Percentiles rank a stretch among this genome's conserved stretches.
phyloP scores from a whole-genome alignment of 139 green algal genomes.

The Tetraselmis chui region DNA sequence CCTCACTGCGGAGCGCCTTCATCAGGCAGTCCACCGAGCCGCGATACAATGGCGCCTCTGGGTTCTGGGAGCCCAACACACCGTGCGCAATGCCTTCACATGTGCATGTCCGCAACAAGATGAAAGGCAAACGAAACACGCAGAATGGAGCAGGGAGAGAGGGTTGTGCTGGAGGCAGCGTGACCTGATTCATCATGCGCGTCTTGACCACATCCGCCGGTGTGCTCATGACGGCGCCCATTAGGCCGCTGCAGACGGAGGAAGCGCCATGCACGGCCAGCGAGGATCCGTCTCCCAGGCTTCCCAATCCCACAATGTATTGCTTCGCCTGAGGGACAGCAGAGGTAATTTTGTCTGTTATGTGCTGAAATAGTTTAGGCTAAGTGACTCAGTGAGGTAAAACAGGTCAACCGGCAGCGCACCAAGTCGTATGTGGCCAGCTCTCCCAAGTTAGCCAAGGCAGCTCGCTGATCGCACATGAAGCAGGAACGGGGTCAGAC shows the following conservation, averaged over 20 bases:
- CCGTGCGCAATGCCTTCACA: too few relatives aligned
- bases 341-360: too few relatives aligned
- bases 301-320: constrained; percentile 20
- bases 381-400: too few relatives aligned
- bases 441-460: constrained; percentile 66
- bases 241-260: constrained; percentile 34
- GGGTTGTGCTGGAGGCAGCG: too few relatives aligned
- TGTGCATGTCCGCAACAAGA: too few relatives aligned
- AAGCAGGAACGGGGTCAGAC: too few relatives aligned
- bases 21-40: constrained; percentile 49
- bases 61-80: too few relatives aligned
- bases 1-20: constrained; percentile 40
- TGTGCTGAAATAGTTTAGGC: too few relatives aligned
- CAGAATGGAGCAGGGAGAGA: too few relatives aligned
- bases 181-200: constrained; percentile 60
- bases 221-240: constrained; percentile 29
- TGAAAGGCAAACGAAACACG: too few relatives aligned
- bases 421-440: constrained; percentile 56
- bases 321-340: constrained; percentile 26
- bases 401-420: too few relatives aligned
- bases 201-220: constrained; percentile 64
- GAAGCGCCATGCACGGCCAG: constrained; percentile 32
- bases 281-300: constrained; percentile 32
- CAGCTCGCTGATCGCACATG: constrained; percentile 27
- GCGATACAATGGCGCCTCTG: constrained; percentile 19